Base-by-base conservation (phyloP, 257 asterid genomes). In the Lycium barbarum region DNA sequence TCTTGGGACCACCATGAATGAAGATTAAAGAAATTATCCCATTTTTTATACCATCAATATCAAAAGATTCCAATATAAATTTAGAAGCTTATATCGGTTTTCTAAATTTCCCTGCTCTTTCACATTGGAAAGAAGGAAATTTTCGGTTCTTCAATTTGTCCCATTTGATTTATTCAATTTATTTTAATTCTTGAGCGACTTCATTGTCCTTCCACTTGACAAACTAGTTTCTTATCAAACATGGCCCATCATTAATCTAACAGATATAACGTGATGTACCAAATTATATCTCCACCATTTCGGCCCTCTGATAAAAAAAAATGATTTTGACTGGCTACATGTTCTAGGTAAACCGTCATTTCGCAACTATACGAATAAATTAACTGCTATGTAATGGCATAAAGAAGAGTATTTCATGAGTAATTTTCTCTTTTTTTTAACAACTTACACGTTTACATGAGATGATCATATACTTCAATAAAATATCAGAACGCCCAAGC, bases 1-100 rank as follows among this genome's bases (percentile, higher is more conserved):
- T 74, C 74, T 87, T 86, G 96, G 94, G 93, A 91, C 94, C 91
- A 85, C 53, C 40, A 10, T 63, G 40, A 22, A 63, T 66, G 45
- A 13, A 66, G 57, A 85, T 83, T 88, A 81, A 57, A 76, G 80
- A 86, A 76, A 73, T 70, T 84, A 58, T 57, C 22, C 57, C 40
- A 79, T 82, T 84, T 87, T 90, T 79, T 86, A 63, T 85, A 76
- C 3, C 89, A 83, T 84, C 91, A 86, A 58, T 68, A 87, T 86
- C 90, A 84, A 86, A 89, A 89, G 90, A 91, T 86, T 85, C 89
- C 86, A 84, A 84, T 68, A 70, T 68, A 79, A 83, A 84, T 53
- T n/a, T 59, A 20, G 84, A 68, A 76, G 73, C 40, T 59, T 62
- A 79, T 85, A 88, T 71, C 63, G 65, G 6, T 88, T 55, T 85